These are phyloP conservation scores for Chalaropsis thielavioides DNA, from an alignment of 2,329 filamentous ascomycete species.

Conservation along the genomic window DNA sequence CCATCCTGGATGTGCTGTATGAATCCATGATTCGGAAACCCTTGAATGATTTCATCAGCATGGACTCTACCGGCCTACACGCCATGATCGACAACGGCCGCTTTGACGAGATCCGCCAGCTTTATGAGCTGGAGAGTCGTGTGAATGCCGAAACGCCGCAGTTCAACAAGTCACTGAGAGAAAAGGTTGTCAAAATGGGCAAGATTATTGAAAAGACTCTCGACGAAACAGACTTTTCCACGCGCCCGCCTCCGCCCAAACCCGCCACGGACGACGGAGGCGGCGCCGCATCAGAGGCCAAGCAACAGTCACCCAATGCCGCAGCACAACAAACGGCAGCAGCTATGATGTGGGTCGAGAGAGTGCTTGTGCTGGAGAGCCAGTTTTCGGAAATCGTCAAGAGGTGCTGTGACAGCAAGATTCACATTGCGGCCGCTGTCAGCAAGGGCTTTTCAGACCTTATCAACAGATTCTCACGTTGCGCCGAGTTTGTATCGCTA, in stretches of 20 bases:
- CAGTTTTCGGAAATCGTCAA: slow-evolving; percentile 75
- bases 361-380: slow-evolving; percentile 70
- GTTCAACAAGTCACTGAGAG: slow-evolving; percentile 56
- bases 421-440: slow-evolving; percentile 64
- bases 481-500: slow-evolving; percentile 83
- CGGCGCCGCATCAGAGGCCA: slow-evolving; percentile 26
- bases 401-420: slow-evolving; percentile 58
- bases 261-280: slow-evolving; percentile 26
- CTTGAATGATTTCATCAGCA: slow-evolving; percentile 64
- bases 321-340: slow-evolving; percentile 70
- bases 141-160: slow-evolving; percentile 61
- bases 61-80: slow-evolving; percentile 71
- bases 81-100: slow-evolving; percentile 89
- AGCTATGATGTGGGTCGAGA: slow-evolving; percentile 90
- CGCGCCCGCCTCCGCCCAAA: slow-evolving; percentile 23
- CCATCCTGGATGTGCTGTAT: slow-evolving; percentile 66
- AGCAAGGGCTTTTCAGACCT: slow-evolving; percentile 83
- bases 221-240: slow-evolving; percentile 40
- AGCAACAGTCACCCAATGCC: slow-evolving; percentile 21
- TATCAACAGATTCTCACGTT: slow-evolving; percentile 76
- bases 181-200: slow-evolving; percentile 65
- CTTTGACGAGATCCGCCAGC: slow-evolving; percentile 58
- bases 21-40: slow-evolving; percentile 63
- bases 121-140: slow-evolving; percentile 65
- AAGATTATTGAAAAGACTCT: slow-evolving; percentile 62